Percentiles rank a stretch among this genome's conserved stretches.
Evolutionary conservation across 257 asterid species (phyloP).

Genomic region (Gentiana macrophylla): DNA sequence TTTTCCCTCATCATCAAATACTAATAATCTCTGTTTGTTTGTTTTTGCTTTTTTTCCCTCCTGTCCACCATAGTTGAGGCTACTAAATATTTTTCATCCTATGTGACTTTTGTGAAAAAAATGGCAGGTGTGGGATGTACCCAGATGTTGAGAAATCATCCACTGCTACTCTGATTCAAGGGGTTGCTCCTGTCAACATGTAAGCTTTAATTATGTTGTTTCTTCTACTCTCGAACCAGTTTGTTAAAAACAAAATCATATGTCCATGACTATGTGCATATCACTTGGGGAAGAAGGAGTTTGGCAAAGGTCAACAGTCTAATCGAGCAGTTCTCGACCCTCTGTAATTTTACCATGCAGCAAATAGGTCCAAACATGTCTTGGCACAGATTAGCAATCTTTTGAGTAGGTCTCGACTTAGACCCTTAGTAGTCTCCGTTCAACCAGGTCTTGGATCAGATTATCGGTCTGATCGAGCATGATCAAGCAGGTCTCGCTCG

Average conservation of each 20-base stretch:
- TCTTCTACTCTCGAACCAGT: background rate
- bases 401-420: no score
- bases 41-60: background rate
- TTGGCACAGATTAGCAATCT: no score
- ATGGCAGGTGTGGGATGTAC: conserved; percentile 21
- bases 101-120: background rate
- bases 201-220: background rate
- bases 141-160: conserved; percentile 18
- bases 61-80: background rate
- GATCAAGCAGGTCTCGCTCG: no score
- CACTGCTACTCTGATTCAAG: conserved; percentile 12
- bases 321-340: background rate
- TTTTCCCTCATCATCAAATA: background rate
- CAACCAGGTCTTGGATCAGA: no score
- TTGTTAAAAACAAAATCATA: no score
- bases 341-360: no score
- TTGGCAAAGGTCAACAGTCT: no score
- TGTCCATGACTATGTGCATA: background rate
- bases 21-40: background rate
- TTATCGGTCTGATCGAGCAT: no score
- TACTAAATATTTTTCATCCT: background rate
- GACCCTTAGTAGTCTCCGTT: no score
- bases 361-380: no score
- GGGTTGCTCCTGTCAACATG: conserved; percentile 19
- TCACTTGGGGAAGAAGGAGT: background rate